Evolutionary conservation across 78 protist species (phyloP), one percentile per base, ranked within the genome.

Genomic region (Isochrysis galbana): DNA sequence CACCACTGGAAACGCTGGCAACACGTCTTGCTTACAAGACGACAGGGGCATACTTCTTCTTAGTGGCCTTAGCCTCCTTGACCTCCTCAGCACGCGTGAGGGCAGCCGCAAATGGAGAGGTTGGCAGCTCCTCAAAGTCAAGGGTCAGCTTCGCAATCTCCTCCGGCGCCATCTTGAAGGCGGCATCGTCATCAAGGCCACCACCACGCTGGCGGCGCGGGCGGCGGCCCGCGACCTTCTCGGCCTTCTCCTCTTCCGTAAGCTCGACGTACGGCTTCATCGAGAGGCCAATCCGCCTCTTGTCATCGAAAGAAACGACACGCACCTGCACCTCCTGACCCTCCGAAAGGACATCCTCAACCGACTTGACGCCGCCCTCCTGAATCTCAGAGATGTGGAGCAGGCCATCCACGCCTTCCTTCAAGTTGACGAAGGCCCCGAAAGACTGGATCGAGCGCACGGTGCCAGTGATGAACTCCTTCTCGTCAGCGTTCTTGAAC

Each of bases 271-370:
- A 45, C 36, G 88, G 88, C 38, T 2, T 7, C 88, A 45, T 80
- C 61, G 88, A 77, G n/a, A 77, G 84, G 26, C 88, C 61, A 21
- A 80, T 41, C 39, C 88, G 88, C 17, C 55, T 47, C 88, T 80
- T 80, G 39, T 21, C 48, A 22, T 45, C 88, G 88, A 77, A 36
- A 17, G 26, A 23, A n/a, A 39, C 46, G 47, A 77, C 26, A 46
- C 84, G 84, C 2, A 77, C 84, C 84, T 77, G 84, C 84, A 77
- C 84, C 84, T 77, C 84, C 84, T 77, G 84, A 5, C 84, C 84
- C 14, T 23, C 46, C 34, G 84, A 17, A 41, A 77, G 84, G 48
- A 21, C 46, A 29, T 1, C 44, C 34, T 5, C 84, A 26, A 77
- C 84, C 25, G n/a, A 0, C 41, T 44, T 7, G 26, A 44, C 36